These are phyloP conservation scores for Canna indica DNA, from an alignment of 176 grass and related monocot genomes.

Conservation along the genomic window DNA sequence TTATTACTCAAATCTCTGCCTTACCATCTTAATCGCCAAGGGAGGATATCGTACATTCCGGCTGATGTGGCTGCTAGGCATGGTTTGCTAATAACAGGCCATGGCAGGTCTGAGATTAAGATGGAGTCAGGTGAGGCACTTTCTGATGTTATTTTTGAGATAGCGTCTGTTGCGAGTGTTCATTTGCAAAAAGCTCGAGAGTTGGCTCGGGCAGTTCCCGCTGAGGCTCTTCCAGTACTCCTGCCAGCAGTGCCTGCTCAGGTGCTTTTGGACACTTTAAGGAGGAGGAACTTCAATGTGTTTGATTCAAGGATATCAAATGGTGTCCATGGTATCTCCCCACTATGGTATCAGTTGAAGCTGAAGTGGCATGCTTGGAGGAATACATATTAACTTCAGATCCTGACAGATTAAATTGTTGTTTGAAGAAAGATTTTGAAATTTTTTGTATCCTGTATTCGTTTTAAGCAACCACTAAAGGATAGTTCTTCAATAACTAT, in stretches of 20 bases:
- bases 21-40: conserved; percentile 65
- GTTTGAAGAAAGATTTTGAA: neutral
- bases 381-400: conserved; percentile 43
- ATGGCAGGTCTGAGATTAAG: conserved; percentile 39
- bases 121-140: conserved; percentile 43
- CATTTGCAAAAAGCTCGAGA: conserved; percentile 74
- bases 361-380: conserved; percentile 60
- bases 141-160: conserved; percentile 68
- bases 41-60: conserved; percentile 55
- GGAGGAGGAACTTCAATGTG: conserved; percentile 50
- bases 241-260: conserved; percentile 64
- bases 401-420: neutral
- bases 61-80: conserved; percentile 53
- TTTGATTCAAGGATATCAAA: conserved; percentile 62
- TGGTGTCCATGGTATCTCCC: conserved; percentile 61
- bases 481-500: neutral
- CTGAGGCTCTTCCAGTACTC: conserved; percentile 41
- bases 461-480: neutral
- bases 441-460: too few relatives aligned
- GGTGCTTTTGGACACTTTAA: conserved; percentile 59
- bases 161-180: conserved; percentile 59
- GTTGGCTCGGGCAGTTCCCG: conserved; percentile 42
- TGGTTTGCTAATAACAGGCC: conserved; percentile 35
- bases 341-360: conserved; percentile 83
- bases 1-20: conserved; percentile 76